Evolutionary conservation across 2,329 filamentous ascomycete genomes (phyloP), one percentile per base, ranked within the genome.

Genomic region (Exophiala bonariae): DNA sequence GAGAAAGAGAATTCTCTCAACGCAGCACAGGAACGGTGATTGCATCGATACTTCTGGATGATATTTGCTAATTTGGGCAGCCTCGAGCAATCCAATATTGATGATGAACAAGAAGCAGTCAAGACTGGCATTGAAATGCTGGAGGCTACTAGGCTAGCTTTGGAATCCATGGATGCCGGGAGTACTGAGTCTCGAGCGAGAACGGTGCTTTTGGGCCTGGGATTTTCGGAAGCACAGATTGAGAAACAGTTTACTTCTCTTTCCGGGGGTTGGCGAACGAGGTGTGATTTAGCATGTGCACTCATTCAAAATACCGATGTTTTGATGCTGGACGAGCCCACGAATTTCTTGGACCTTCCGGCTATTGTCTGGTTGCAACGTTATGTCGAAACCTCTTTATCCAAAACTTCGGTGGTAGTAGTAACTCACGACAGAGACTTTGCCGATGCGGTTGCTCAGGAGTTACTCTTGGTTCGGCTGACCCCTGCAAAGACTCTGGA

Each of bases 361-460:
- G 87, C 87, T 1, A 90, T 95, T 47, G 81, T 95, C 46, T 95
- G 89, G 88, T 74, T 96, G 1, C 85, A 95, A 61, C 78, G 78
- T 10, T 85, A 90, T 61, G 78, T 95, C 8, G 70, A 70, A 42
- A 72, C 78, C 30, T 70, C 76, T 1, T 65, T 85, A 2, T 73
- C 75, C 3, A 77, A 81, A 16, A 79, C 76, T 1, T 93, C 88
- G 0, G 55, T 52, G 3, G 75, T 93, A 1, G 73, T 95, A 13
- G 72, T 93, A 1, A 93, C 89, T 0, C 89, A 95, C 67, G 89
- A 95, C 64, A 80, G 89, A 13, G 85, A 87, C 56, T 95, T 95
- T 61, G 80, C 85, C 38, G 85, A 89, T 41, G 78, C 83, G 0
- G 85, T 89, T 53, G 89, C 85, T 7, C 77, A 82, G 50, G 86